These are phyloP conservation scores for Albifimbria verrucaria DNA, from an alignment of 2,329 filamentous ascomycete genomes.

Conservation along the genomic window DNA sequence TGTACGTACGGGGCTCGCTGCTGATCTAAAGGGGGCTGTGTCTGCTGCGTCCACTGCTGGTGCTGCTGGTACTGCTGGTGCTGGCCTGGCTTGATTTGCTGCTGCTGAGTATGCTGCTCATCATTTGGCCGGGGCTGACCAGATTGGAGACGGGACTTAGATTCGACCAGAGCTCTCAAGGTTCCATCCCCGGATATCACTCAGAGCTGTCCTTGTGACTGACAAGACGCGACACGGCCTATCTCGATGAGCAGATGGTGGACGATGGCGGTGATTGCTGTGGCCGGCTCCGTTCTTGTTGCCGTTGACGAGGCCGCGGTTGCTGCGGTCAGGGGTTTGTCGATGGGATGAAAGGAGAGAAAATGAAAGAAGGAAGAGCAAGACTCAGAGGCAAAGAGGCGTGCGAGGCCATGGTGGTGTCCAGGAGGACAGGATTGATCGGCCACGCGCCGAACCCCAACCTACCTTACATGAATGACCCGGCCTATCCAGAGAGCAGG, in stretches of 20 bases:
- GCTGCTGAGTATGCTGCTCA: not conserved
- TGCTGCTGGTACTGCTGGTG: not conserved
- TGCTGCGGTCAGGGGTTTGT: not conserved
- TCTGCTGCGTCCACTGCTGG: not conserved
- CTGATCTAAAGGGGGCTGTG: not conserved
- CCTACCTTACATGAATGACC: not conserved
- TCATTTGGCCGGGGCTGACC: not conserved
- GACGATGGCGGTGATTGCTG: not conserved
- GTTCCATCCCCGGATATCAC: not conserved
- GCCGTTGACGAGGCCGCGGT: no score
- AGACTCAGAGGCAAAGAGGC: not conserved
- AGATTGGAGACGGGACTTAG: not conserved
- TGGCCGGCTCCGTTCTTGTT: not conserved
- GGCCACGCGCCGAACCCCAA: not conserved
- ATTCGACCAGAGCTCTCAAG: not conserved
- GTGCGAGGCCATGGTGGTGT: not conserved
- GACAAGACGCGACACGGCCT: not conserved
- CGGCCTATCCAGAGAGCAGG: not conserved
- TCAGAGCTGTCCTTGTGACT: not conserved
- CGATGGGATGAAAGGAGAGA: not conserved
- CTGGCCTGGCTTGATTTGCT: no score
- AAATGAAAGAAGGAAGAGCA: not conserved
- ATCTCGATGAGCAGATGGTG: not conserved
- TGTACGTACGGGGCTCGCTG: not conserved
- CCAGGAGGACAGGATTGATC: not conserved